Evolutionary conservation across 495 filamentous ascomycete species (phyloP), one percentile per base, ranked within the genome.

Genomic region (Penicillium mononematosum): DNA sequence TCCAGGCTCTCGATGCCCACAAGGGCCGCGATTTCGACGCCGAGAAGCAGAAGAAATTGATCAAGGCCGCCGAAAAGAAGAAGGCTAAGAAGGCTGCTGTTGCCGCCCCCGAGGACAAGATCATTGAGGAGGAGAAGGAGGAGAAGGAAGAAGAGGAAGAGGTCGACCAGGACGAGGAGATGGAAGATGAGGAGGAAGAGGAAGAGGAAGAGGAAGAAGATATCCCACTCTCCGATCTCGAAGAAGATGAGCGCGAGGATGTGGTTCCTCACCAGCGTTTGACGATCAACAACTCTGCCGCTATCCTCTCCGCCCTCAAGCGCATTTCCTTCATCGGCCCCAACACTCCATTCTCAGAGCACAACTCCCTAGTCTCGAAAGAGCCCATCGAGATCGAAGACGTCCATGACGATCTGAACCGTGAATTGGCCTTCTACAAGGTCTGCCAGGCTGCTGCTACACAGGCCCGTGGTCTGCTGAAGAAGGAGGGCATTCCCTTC

Each of bases 261-360:
- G 75, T 96, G 8, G 80, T 94, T 50, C 88, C 91, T 17, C 87
- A 95, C 71, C 90, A 94, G 67, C 91, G 93, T 61, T 86, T 96
- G 60, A 97, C 92, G 44, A 97, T 97, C 77, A 97, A 98, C 81
- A 98, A 98, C 78, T 90, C 89, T 50, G 75, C 89, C 54, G 94
- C 91, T 20, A 89, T 98, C 36, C 84, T 79, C 54, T 75, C 86
- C 58, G 82, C 89, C 29, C 79, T 91, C 53, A 88, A 87, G 63
- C 89, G 90, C 64, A 91, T 98, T 65, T 83, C 89, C 53, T 80
- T 78, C 74, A 80, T 80, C 68, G 72, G 75, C 60, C 57, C 82
- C 24, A 68, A 72, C 50, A 80, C 85, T 49, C 77, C 78, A 46
- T 88, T 88, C 76, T 87, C 85, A 55, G 82, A 83, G 67, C 80